These are phyloP conservation scores for Castanopsis chinensis DNA, from an alignment of 306 rosid genomes.

Conservation along the genomic window DNA sequence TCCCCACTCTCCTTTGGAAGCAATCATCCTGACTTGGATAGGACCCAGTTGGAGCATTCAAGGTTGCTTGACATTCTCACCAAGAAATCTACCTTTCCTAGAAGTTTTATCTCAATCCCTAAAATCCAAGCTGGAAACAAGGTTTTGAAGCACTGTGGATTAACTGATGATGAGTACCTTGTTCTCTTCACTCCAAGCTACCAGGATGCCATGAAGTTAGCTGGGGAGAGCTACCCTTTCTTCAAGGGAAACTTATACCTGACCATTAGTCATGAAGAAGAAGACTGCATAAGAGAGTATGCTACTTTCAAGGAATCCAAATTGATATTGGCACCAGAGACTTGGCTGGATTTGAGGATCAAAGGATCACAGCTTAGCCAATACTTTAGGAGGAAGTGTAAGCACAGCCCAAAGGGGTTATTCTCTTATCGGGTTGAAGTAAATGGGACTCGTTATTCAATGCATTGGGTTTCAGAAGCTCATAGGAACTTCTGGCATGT, in stretches of 20 bases:
- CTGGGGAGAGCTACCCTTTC: constrained; percentile 82
- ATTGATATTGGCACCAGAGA: constrained; percentile 60
- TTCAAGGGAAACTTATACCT: constrained; percentile 60
- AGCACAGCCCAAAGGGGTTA: constrained; percentile 72
- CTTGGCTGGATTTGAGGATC: constrained; percentile 79
- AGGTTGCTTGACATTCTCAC: constrained; percentile 75
- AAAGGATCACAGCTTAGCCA: constrained; percentile 84
- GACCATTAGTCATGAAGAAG: constrained; percentile 50
- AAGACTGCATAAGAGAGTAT: constrained; percentile 58
- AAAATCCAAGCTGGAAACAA: constrained; percentile 67
- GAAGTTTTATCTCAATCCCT: constrained; percentile 79
- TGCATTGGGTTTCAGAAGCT: constrained; percentile 95
- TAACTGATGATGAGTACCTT: constrained; percentile 65
- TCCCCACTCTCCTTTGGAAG: constrained; percentile 50
- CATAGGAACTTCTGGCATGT: constrained; percentile 89
- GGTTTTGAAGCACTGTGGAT: constrained; percentile 75
- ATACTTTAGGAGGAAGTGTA: constrained; percentile 78
- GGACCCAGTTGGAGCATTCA: constrained; percentile 71
- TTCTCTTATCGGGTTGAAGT: constrained; percentile 75
- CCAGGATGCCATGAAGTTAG: constrained; percentile 71
- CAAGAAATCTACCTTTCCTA: constrained; percentile 67
- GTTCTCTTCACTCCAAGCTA: constrained; percentile 75
- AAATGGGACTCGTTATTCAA: constrained; percentile 55
- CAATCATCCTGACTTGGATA: constrained; percentile 69
- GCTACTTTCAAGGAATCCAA: constrained; percentile 71